Base-by-base conservation (phyloP, 331 rosid genomes). In the Pyrus hybrid region DNA sequence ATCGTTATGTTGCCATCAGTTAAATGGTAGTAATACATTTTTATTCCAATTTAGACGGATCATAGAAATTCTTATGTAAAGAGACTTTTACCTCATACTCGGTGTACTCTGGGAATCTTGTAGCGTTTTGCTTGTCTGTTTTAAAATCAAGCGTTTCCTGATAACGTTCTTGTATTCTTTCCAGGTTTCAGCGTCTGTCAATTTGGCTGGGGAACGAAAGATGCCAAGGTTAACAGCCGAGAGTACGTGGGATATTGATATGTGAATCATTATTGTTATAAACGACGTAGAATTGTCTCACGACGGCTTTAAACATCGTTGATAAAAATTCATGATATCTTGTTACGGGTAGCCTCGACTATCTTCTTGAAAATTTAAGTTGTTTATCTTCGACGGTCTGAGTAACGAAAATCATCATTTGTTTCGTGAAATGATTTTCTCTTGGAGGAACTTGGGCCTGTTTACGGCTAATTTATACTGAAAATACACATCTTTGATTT, bases 221-320 rank as follows among this genome's bases (percentile, higher is more conserved):
- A 51, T 65, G 70, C 97, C 98, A 9, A 89, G 86, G 80, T 33
- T 93, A 61, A 80, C 77, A 13, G 98, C 91, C 3, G 98, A 93
- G 81, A 85, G 88, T 57, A 76, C 90, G 2, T 89, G 91, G 98
- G 91, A 86, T 83, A 79, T 93, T 21, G 89, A 86, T 75, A 72
- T 86, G 79, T 87, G 72, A 83, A 63, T 41, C 47, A 11, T 11
- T 41, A 1, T 11, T 58, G 7, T 65, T 26, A 20, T 51, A 68
- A 23, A 60, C 72, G 37, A 54, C 64, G 51, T 64, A 25, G 17
- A 33, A 57, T 22, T 63, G 63, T 25, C 23, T 29, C 20, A 43
- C 21, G 62, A 51, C 60, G 41, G 67, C 63, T 61, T 45, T 25
- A 16, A 63, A 78, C 86, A 75, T 81, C 80, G 43, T 8, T 35